Percentiles rank a stretch among this genome's conserved stretches.
These are phyloP conservation scores for Mortierella sp. DNA, from an alignment of 371 early-diverging fungal genomes.

Conservation along the genomic window DNA sequence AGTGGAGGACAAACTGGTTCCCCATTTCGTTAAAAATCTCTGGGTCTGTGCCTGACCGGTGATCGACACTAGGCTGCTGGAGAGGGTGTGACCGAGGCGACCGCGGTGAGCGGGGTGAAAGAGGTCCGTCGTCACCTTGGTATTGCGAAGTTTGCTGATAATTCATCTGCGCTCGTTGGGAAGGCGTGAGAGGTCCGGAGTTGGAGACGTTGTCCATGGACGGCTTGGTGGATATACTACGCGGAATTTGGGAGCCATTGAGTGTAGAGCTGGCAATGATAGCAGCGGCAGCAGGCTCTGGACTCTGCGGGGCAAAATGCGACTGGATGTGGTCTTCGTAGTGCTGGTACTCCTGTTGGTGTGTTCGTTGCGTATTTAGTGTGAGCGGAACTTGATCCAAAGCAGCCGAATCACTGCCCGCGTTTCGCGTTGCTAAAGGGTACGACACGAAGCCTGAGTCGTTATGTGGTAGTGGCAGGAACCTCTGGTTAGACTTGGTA, in stretches of 20 bases:
- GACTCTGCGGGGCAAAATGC: conserved; percentile 23
- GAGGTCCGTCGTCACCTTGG: background rate
- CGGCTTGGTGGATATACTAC: conserved; percentile 9
- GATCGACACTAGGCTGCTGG: background rate
- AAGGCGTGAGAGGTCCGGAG: conserved; percentile 14
- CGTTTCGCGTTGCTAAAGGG: conserved; percentile 13
- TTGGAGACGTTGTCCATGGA: conserved; percentile 1
- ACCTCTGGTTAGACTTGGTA: conserved; percentile 21
- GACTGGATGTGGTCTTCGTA: conserved; percentile 34
- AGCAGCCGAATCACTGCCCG: background rate
- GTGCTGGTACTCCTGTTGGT: conserved; percentile 9
- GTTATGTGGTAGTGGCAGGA: conserved; percentile 1
- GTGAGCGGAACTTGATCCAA: background rate
- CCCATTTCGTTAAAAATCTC: conserved; percentile 33
- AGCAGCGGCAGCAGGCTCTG: background rate
- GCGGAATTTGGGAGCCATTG: background rate
- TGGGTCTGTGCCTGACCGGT: conserved; percentile 2
- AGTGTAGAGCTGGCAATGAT: background rate
- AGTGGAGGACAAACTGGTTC: conserved; percentile 41
- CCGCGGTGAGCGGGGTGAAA: conserved; percentile 12
- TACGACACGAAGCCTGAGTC: conserved; percentile 21
- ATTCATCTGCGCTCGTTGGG: conserved; percentile 16
- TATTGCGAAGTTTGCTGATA: conserved; percentile 4
- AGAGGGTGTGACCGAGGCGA: conserved; percentile 9
- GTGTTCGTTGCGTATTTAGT: background rate